phyloP scores from a whole-genome alignment of 2,329 filamentous ascomycete species.

The Colletotrichum truncatum region DNA sequence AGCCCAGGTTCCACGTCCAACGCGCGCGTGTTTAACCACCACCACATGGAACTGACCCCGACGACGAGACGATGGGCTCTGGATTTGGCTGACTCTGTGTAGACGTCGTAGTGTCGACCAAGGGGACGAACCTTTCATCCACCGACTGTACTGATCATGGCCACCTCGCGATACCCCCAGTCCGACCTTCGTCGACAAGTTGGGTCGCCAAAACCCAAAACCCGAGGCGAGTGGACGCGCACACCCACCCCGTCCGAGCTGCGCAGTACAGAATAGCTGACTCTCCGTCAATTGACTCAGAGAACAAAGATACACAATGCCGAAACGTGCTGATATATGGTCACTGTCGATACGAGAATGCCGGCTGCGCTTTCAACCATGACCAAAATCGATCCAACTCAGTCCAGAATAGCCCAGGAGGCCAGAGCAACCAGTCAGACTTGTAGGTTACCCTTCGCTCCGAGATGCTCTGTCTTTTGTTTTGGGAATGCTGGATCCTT shows the following conservation, averaged over 20 bases:
- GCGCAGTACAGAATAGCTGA: constrained; percentile 27
- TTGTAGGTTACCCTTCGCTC: constrained; percentile 50
- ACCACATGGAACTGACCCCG: constrained; percentile 7
- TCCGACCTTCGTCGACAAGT: constrained; percentile 61
- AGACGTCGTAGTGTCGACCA: constrained; percentile 55
- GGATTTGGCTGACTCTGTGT: constrained; percentile 30
- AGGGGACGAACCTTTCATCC: constrained; percentile 40
- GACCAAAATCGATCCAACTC: constrained; percentile 70
- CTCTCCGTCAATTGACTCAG: constrained; percentile 47
- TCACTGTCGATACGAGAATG: constrained; percentile 90
- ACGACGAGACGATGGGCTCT: constrained; percentile 22
- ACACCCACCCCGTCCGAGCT: constrained; percentile 24
- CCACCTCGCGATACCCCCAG: constrained; percentile 54
- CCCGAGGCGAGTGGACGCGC: constrained; percentile 54
- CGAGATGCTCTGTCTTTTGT: too few relatives aligned
- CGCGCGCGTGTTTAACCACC: constrained; percentile 23
- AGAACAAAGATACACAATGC: constrained; percentile 90
- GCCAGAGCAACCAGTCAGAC: constrained; percentile 51
- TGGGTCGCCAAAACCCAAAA: constrained; percentile 66
- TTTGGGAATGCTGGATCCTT: not conserved
- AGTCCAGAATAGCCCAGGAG: constrained; percentile 27
- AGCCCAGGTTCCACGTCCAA: constrained; percentile 12
- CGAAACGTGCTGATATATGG: constrained; percentile 94
- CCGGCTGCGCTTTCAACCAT: constrained; percentile 91
- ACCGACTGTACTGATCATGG: constrained; percentile 48